These are phyloP conservation scores for Lactarius trivialis DNA, from an alignment of 768 basidiomycete species.

Conservation along the genomic window DNA sequence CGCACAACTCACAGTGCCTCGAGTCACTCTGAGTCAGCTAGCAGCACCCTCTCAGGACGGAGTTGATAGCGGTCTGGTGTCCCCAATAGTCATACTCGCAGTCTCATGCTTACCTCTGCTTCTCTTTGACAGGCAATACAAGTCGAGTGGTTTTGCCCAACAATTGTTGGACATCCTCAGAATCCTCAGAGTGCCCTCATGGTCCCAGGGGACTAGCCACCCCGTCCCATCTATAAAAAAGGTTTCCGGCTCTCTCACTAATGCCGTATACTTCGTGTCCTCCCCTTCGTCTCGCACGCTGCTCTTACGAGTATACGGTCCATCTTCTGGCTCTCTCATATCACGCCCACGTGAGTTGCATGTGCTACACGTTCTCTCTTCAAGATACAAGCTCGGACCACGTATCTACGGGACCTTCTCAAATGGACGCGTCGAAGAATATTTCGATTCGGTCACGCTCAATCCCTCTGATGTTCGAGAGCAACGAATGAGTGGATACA, in stretches of 20 bases:
- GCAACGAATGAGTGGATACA: constrained; percentile 69
- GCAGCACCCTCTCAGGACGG: constrained; percentile 14
- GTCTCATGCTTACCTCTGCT: constrained; percentile 24
- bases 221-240: constrained; percentile 58
- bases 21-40: constrained; percentile 10
- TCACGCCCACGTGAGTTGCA: constrained; percentile 82
- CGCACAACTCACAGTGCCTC: constrained; percentile 23
- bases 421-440: constrained; percentile 94
- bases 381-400: constrained; percentile 83
- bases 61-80: constrained; percentile 30
- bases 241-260: constrained; percentile 89
- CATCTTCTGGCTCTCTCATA: constrained; percentile 80
- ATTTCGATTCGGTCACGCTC: constrained; percentile 83
- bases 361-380: constrained; percentile 84
- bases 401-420: constrained; percentile 90
- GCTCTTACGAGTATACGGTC: constrained; percentile 87
- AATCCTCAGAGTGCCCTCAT: constrained; percentile 50
- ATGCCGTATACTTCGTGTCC: constrained; percentile 95
- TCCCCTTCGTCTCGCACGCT: constrained; percentile 61
- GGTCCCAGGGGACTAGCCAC: constrained; percentile 45
- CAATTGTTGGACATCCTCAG: constrained; percentile 51
- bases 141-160: constrained; percentile 46
- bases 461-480: constrained; percentile 74
- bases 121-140: constrained; percentile 50
- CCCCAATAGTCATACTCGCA: constrained; percentile 32